Base-by-base conservation (phyloP, 169 alveolate genomes). In the Plasmodium malariae region DNA sequence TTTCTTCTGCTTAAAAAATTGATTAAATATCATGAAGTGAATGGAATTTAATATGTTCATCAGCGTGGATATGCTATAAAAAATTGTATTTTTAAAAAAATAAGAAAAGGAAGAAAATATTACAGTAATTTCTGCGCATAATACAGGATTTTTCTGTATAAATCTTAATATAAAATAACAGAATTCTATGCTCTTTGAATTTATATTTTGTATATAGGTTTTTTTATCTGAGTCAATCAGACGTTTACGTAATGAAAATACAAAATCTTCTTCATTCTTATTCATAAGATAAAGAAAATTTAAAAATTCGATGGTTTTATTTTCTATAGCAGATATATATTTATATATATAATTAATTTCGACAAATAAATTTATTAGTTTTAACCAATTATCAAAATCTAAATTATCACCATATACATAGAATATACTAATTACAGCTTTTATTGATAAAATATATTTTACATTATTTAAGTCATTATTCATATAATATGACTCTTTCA, bases 11-110 rank as follows among this genome's bases (percentile, higher is more conserved):
- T 83, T 83, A 60, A 83, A 83, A 24, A 83, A 83, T 34, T 83
- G 91, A 67, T 83, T 65, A 83, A 83, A 83, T 83, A 83, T 83
- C 91, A 83, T 83, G 49, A 67, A 83, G 37, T 83, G 80, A 51
- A 83, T 83, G 14, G 91, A 49, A 54, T 83, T 83, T 36, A 83
- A 60, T 65, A 83, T 83, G 21, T 83, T 83, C 48, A 83, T 54
- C 17, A 83, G 3, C 5, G 91, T 83, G 19, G 83, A 51, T 7
- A 67, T 68, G 21, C 67, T 83, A 43, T 83, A 83, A 83, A 67
- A 83, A 24, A 60, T 54, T 21, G 91, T 83, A 26, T 67, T 83
- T 70, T 65, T 83, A 51, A 83, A 83, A 83, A 83, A 83, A 59
- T 83, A 43, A 26, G 78, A 43, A 26, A 83, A 67, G 2, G 91